Base-by-base conservation (phyloP, 2,329 filamentous ascomycete genomes). In the Diplodia intermedia region DNA sequence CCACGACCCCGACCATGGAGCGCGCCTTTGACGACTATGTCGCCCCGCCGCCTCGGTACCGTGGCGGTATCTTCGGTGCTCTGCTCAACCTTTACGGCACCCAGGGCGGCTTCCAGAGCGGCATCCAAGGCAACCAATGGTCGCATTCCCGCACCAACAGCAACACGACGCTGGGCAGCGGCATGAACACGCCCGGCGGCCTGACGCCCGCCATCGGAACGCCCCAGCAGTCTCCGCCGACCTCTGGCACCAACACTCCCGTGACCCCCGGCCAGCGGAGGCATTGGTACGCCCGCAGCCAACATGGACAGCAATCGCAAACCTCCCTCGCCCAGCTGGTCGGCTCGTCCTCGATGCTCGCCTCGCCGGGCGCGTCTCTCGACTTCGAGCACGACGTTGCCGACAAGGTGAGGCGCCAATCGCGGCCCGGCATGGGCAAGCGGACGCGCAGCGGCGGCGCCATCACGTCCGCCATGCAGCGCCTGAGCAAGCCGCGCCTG, bases 11-110 rank as follows among this genome's bases (percentile, higher is more conserved):
- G 1, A 78, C 77, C 1, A 77, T 80, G 52, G 81, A 84, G 55
- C 75, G 79, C 49, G 82, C 86, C 53, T 82, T 85, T 26, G 84
- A 85, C 57, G 85, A 87, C 67, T 92, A 91, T 74, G 86, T 91
- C 20, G 88, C 89, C 54, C 83, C 84, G 52, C 91, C 91, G 4
- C 80, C 83, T 26, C 86, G 89, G 70, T 94, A 92, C 76, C 87
- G 89, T 61, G 90, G 89, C 36, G 91, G 92, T 36, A 87, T 94
- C 56, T 81, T 96, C 1, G 89, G 89, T 2, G 90, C 89, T 0
- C 81, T 96, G 0, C 81, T 95, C 61, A 91, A 89, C 76, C 83
- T 93, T 11, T 90, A 92, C 73, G 85, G 56, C 40, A 20, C 61
- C 4, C 67, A 68, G 26, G 20, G 26, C 6, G 47, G 60, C 18